Base-by-base conservation (phyloP, 2,329 filamentous ascomycete genomes). In the Emydomyces testavorans region DNA sequence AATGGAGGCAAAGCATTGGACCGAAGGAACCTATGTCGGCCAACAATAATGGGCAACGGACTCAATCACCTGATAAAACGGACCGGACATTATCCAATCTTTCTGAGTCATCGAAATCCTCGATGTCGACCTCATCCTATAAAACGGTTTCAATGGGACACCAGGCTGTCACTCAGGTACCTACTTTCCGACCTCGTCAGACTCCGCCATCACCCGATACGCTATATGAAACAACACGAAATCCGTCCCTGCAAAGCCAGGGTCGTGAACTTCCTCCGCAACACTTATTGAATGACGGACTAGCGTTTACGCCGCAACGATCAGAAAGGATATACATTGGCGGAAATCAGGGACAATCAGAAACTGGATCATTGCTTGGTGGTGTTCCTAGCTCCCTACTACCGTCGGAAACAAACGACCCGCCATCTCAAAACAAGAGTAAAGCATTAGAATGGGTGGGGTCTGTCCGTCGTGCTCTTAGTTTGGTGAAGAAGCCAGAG, bases 361-460 rank as follows among this genome's bases (percentile, higher is more conserved):
- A 78, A 59, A 71, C 72, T 11, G 70, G 76, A 43, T 67, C 68
- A 2, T 64, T 78, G 1, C 68, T 79, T 21, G 69, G 69, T 3
- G 70, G 70, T 3, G 59, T 58, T 7, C 57, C 66, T 2, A 60
- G 61, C 18, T 55, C 53, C 23, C 44, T 53, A 21, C 56, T 57
- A 11, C 55, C 56, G 1, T 53, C 51, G 15, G 63, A 65, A 20
- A 54, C 59, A 1, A 56, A 13, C 23, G 35, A 40, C n/a, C 26
- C 45, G 13, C 51, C 52, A 2, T 50, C 51, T 21, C 53, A 54
- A 11, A 54, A 37, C 29, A 31, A 61, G 57, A 44, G 54, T 56
- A 80, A 16, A 77, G 77, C 60, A 74, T 80, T 66, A 66, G 75
- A 75, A 20, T 85, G 82, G 79, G 68, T 88, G 8, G 82, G 82